A percentile compares a stretch with the other conserved stretches of the same genome.
These are phyloP conservation scores for Clavaria fumosa DNA, from an alignment of 768 basidiomycete genomes.

Conservation along the genomic window DNA sequence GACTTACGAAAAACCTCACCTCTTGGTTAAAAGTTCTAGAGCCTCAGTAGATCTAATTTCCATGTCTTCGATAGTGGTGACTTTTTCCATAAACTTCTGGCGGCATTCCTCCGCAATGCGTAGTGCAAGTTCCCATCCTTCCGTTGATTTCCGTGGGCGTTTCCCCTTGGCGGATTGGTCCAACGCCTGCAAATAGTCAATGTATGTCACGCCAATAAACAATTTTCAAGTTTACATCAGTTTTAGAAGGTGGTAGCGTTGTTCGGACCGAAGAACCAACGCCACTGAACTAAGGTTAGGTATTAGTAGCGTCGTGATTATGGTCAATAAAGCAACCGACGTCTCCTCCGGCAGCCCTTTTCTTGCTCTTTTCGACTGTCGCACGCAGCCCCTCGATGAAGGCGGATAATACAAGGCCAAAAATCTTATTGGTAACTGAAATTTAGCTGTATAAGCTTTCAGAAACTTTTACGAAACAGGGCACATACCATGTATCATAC, in stretches of 20 bases:
- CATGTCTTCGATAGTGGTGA: constrained; percentile 8
- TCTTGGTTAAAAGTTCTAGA: constrained; percentile 11
- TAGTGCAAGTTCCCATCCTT: constrained; percentile 11
- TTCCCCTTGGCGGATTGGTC: constrained; percentile 3
- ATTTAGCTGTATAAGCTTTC: constrained; percentile 2
- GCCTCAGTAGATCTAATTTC: constrained; percentile 10
- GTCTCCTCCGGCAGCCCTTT: neutral
- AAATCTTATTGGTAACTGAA: constrained; percentile 6
- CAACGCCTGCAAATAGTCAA: constrained; percentile 6
- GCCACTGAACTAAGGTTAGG: constrained; percentile 1
- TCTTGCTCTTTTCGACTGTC: constrained; percentile 1
- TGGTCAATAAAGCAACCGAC: constrained; percentile 2
- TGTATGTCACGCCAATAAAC: neutral
- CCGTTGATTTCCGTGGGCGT: constrained; percentile 6
- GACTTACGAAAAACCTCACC: constrained; percentile 7
- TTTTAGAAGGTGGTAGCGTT: constrained; percentile 1
- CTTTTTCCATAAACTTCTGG: constrained; percentile 9
- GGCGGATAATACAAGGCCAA: constrained; percentile 3
- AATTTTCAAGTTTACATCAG: neutral
- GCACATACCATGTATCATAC: constrained; percentile 5
- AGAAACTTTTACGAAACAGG: constrained; percentile 1
- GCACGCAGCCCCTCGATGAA: constrained; percentile 6
- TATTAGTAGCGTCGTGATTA: constrained; percentile 3
- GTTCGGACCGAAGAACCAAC: constrained; percentile 1
- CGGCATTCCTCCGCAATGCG: constrained; percentile 8